A percentile compares a stretch with the other conserved stretches of the same genome.
These are phyloP conservation scores for Climacium dendroides DNA, from an alignment of 225 moss, liverwort and hornwort species.

Conservation along the genomic window DNA sequence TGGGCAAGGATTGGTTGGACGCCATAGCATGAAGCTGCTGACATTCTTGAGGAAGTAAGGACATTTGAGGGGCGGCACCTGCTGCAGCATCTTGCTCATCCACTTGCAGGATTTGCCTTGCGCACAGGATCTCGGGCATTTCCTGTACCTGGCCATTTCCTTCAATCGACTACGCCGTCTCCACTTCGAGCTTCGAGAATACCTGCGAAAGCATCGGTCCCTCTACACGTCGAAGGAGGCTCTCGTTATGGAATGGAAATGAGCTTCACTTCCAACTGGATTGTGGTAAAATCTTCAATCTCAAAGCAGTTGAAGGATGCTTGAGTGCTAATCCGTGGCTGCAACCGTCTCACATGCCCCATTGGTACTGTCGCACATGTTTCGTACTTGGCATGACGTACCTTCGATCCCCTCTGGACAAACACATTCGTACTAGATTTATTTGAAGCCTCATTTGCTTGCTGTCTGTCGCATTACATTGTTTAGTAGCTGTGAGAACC, in stretches of 20 bases:
- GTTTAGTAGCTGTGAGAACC: background rate
- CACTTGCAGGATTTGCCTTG: constrained; percentile 21
- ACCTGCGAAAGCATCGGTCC: background rate
- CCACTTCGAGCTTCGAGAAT: background rate
- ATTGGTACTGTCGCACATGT: constrained; percentile 1
- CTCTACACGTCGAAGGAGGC: background rate
- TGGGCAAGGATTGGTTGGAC: constrained; percentile 11
- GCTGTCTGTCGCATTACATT: background rate
- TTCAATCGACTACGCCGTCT: background rate
- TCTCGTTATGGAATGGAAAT: background rate
- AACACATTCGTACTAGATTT: background rate
- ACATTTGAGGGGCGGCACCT: constrained; percentile 20
- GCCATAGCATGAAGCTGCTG: constrained; percentile 28
- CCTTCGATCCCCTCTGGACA: background rate
- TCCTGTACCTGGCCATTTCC: constrained; percentile 32
- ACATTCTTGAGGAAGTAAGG: constrained; percentile 32
- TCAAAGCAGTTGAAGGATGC: background rate
- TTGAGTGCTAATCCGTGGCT: background rate
- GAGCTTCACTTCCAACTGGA: background rate
- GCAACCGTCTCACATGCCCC: constrained; percentile 24
- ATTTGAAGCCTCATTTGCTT: background rate
- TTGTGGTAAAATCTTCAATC: background rate
- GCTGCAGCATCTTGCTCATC: constrained; percentile 34
- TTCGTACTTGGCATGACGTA: background rate
- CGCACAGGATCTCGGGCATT: constrained; percentile 23